phyloP scores from a whole-genome alignment of 352 stramenopile genomes.

The Phytopythium boreale region DNA sequence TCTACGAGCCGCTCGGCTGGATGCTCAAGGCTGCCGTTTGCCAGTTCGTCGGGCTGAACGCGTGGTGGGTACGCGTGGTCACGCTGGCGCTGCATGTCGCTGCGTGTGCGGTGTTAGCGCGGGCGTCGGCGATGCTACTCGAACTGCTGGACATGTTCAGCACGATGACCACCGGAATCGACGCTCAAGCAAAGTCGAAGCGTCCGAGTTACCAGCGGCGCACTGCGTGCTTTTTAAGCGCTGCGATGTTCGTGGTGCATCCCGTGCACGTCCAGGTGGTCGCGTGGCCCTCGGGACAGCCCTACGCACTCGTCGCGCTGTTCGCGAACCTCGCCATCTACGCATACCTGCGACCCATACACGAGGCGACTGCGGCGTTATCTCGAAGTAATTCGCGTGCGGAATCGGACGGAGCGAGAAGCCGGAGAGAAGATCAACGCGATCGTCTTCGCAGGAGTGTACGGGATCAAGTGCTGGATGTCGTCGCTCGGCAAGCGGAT shows the following conservation, averaged over 20 bases:
- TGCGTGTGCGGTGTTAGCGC: conserved; percentile 23
- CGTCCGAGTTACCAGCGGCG: not conserved
- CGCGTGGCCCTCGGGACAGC: conserved; percentile 64
- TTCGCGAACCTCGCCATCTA: conserved; percentile 48
- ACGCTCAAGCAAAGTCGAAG: not conserved
- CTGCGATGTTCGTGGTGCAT: conserved; percentile 54
- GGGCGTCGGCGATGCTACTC: conserved; percentile 21
- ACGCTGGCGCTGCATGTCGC: conserved; percentile 41
- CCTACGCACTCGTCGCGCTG: conserved; percentile 53
- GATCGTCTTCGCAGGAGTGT: not conserved
- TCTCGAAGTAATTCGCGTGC: not conserved
- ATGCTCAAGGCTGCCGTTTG: conserved; percentile 52
- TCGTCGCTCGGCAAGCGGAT: not conserved
- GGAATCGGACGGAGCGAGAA: not conserved
- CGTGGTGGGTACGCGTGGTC: conserved; percentile 36
- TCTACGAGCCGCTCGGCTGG: conserved; percentile 69
- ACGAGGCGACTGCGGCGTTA: not conserved
- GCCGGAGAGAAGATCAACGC: not conserved
- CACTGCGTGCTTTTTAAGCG: conserved; percentile 33
- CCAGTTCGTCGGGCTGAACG: conserved; percentile 26
- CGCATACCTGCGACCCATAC: conserved; percentile 17
- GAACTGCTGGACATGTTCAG: conserved; percentile 11
- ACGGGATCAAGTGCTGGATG: not conserved
- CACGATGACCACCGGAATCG: not conserved
- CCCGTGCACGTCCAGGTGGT: conserved; percentile 67